A percentile compares a stretch with the other conserved stretches of the same genome.
phyloP scores from a whole-genome alignment of 306 rosid genomes.

The Rosa persica region DNA sequence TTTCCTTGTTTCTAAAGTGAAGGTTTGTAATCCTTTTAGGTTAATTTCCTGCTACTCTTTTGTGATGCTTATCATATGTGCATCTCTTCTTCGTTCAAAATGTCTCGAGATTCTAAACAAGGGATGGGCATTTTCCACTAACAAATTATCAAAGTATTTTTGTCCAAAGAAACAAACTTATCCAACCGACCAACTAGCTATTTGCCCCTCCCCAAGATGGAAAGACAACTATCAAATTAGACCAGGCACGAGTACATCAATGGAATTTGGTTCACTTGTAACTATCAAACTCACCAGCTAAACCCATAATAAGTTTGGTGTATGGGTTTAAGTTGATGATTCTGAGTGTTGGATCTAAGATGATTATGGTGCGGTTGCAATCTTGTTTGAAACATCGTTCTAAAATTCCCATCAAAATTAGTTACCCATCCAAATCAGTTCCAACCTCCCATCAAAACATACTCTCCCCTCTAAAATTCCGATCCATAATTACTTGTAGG shows the following conservation, averaged over 20 bases:
- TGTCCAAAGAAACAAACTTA: too few species aligned
- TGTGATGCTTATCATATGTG: not conserved
- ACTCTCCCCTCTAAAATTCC: too few species aligned
- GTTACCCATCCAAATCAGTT: too few species aligned
- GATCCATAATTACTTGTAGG: too few species aligned
- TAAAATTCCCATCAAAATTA: not conserved
- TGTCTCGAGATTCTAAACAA: not conserved
- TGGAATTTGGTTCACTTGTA: not conserved
- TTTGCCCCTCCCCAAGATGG: too few species aligned
- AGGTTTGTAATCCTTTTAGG: not conserved
- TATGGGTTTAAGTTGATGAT: not conserved
- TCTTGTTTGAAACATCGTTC: too few species aligned
- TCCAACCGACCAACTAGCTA: too few species aligned
- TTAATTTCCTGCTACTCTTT: not conserved
- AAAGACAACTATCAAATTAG: too few species aligned
- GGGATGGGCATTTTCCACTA: not conserved
- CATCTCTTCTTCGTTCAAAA: not conserved
- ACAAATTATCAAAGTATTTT: not conserved
- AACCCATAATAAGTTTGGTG: too few species aligned
- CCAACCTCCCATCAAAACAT: too few species aligned
- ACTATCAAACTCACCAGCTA: not conserved
- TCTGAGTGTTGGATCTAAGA: not conserved
- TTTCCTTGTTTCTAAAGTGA: not conserved
- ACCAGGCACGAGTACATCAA: not conserved
- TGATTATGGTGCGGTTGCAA: not conserved